Evolutionary conservation across 1,284 basidiomycete genomes (phyloP).

Genomic region (Kwoniella shivajii): DNA sequence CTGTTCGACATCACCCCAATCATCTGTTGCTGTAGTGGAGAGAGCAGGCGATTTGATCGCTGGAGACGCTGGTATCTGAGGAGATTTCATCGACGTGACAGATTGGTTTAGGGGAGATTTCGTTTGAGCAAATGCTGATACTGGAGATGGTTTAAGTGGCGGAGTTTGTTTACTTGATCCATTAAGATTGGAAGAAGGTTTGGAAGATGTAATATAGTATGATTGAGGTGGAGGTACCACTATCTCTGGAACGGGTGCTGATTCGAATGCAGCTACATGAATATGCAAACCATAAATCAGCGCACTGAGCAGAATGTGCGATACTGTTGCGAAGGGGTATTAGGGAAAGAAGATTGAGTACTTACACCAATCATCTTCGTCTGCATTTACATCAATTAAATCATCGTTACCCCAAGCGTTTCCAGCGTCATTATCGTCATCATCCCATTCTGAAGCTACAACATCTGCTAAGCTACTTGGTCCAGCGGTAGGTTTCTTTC

Average conservation of each 20-base stretch:
- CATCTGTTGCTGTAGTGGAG: conserved; percentile 15
- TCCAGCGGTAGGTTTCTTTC: conserved; percentile 53
- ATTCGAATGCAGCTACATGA: conserved; percentile 74
- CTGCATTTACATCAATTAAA: conserved; percentile 86
- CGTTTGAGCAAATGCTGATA: not conserved
- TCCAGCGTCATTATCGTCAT: conserved; percentile 51
- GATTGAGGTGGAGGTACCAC: conserved; percentile 41
- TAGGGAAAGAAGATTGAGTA: conserved; percentile 17
- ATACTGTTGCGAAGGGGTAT: too few species aligned
- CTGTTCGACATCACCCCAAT: conserved; percentile 34
- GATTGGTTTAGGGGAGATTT: conserved; percentile 30
- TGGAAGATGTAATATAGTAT: conserved; percentile 36
- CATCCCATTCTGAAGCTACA: conserved; percentile 59
- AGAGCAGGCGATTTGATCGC: not conserved
- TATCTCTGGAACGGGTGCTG: conserved; percentile 57
- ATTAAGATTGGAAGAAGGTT: conserved; percentile 4
- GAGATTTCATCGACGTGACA: not conserved
- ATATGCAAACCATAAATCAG: not conserved
- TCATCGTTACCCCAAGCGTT: conserved; percentile 71
- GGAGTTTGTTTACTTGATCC: conserved; percentile 11
- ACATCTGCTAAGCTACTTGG: conserved; percentile 60
- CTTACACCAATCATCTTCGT: conserved; percentile 88
- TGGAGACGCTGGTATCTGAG: not conserved
- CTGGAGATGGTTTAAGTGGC: conserved; percentile 3
- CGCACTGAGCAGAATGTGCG: too few species aligned